Evolutionary conservation across 805 yeast genomes (phyloP), one percentile per base, ranked within the genome.

Genomic region (Yamadazyma akitaensis): DNA sequence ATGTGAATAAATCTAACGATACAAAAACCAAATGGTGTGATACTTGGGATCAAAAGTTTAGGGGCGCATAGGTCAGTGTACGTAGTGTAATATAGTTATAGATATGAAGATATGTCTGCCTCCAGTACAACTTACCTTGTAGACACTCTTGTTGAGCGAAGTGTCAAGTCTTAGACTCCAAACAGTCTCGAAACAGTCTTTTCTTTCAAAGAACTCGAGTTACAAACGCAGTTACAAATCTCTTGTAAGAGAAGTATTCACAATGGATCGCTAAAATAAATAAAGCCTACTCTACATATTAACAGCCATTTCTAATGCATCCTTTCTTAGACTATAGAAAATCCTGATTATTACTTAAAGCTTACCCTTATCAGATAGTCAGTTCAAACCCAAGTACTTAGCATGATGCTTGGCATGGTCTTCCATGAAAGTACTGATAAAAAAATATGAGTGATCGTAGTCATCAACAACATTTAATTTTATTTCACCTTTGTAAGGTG

Each of bases 351-450:
- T 16, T 19, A 37, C 12, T 19, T 21, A 21, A 9, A 28, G 32
- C 10, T 28, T 28, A 28, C n/a, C 12, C 9, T 28, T 28, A 13
- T 9, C 32, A 28, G 40, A 18, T 44, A 39, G 47, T 40, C 39
- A 44, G 40, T 44, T 32, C 36, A 44, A 39, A 6, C 76, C 75
- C 51, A 80, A 68, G 48, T 79, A 74, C 63, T 85, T 83, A 9
- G 96, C 95, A 59, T 94, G 97, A 64, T 84, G 92, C 50, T 77
- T 80, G 32, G 96, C 88, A 64, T 94, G 98, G 31, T 82, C 87
- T 46, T 79, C 84, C 11, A 85, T 85, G 65, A 90, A 91, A 0
- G 88, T 67, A 43, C 91, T 77, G 47, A 92, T 77, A 63, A 90
- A 92, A 66, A 79, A 94, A 72, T 91, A 92, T 41, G 91, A 84